Percentiles rank a stretch among this genome's conserved stretches.
These are phyloP conservation scores for Salix purpurea DNA, from an alignment of 345 rosid species.

Conservation along the genomic window DNA sequence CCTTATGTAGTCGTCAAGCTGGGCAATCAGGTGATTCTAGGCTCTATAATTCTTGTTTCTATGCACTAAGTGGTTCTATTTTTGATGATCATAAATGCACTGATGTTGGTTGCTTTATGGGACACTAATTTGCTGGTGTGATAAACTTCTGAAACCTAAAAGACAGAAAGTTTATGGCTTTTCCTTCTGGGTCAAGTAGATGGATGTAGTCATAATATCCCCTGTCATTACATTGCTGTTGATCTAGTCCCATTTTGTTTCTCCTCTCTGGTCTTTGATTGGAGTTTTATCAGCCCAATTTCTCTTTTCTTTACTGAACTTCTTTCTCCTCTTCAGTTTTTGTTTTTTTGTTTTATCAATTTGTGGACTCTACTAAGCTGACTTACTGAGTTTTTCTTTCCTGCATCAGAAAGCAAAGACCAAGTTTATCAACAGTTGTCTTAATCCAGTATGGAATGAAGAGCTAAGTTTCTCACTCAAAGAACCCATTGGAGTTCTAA, in stretches of 20 bases:
- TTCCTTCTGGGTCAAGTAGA: background rate
- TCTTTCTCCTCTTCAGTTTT: background rate
- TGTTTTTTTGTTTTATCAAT: background rate
- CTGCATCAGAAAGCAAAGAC: constrained; percentile 72
- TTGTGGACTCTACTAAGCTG: background rate
- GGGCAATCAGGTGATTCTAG: constrained; percentile 57
- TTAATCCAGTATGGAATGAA: constrained; percentile 96
- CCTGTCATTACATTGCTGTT: background rate
- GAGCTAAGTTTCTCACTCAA: constrained; percentile 66
- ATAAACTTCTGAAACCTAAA: background rate
- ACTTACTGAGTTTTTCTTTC: background rate
- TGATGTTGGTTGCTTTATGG: background rate
- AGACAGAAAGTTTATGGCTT: background rate
- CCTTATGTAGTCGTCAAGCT: constrained; percentile 90
- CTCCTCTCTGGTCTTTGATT: background rate
- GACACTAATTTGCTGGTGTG: background rate
- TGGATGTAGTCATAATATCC: background rate
- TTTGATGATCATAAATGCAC: background rate
- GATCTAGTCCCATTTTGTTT: background rate
- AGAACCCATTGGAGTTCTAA: constrained; percentile 62
- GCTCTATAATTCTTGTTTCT: background rate
- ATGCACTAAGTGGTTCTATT: background rate
- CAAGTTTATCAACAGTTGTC: constrained; percentile 84
- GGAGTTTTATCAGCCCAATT: background rate
- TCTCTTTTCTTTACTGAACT: background rate